Evolutionary conservation across 169 alveolate genomes (phyloP).

Genomic region (Plasmodium chabaudi): DNA sequence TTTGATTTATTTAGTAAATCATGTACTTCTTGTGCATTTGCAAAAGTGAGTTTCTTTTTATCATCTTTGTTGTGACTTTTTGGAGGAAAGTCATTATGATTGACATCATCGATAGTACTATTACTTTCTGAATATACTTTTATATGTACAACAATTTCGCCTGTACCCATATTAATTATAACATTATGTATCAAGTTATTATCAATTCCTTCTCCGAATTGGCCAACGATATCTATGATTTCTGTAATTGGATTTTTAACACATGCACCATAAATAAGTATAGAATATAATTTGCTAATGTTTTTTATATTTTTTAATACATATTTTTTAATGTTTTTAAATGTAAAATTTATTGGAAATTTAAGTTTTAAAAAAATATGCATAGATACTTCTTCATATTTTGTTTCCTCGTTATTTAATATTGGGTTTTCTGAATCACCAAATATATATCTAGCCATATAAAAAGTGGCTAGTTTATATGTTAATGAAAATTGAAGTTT

Average conservation of each 20-base stretch:
- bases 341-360: constrained; percentile 21
- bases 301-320: constrained; percentile 21
- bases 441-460: constrained; percentile 36
- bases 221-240: constrained; percentile 38
- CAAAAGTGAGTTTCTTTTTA: constrained; percentile 4
- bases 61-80: constrained; percentile 1
- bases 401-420: constrained; percentile 25
- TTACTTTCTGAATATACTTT: constrained; percentile 24
- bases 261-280: constrained; percentile 69
- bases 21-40: constrained; percentile 28
- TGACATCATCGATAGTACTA: too few relatives aligned
- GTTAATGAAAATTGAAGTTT: constrained; percentile 3
- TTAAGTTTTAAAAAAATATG: constrained; percentile 53
- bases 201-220: constrained; percentile 69
- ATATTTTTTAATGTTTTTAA: constrained; percentile 26
- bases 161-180: constrained; percentile 34
- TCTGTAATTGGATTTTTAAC: constrained; percentile 29
- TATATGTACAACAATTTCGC: constrained; percentile 44
- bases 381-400: constrained; percentile 70
- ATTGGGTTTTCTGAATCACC: constrained; percentile 19
- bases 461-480: constrained; percentile 9
- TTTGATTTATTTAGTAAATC: constrained; percentile 17
- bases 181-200: constrained; percentile 36
- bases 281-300: constrained; percentile 17
- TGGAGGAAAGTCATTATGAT: too few relatives aligned